phyloP scores from a whole-genome alignment of 2,329 filamentous ascomycete genomes.

The Talaromyces sp. region DNA sequence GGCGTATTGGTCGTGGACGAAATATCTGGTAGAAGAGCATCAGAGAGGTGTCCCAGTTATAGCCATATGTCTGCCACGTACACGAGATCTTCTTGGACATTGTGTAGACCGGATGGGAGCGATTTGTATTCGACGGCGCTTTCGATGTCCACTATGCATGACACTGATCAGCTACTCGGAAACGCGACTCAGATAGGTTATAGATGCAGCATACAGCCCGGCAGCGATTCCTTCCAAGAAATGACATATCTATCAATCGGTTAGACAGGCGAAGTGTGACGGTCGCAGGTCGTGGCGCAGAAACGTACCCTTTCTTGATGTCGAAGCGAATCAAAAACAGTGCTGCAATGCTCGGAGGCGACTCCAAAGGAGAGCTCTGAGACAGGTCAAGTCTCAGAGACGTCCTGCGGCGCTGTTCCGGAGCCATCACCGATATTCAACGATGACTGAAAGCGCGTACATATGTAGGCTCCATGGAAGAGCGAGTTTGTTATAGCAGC shows the following conservation, averaged over 20 bases:
- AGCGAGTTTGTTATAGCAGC: background rate
- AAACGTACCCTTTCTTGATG: constrained; percentile 72
- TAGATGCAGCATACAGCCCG: constrained; percentile 50
- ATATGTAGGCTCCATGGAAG: constrained; percentile 17
- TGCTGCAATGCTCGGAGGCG: constrained; percentile 57
- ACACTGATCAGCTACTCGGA: constrained; percentile 13
- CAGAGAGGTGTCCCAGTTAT: background rate
- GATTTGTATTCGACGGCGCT: constrained; percentile 94
- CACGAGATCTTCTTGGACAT: constrained; percentile 75
- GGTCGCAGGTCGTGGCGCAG: background rate
- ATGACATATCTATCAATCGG: constrained; percentile 60
- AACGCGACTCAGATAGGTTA: background rate
- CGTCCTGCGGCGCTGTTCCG: constrained; percentile 23
- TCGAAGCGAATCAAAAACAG: constrained; percentile 89
- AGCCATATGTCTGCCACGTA: constrained; percentile 23
- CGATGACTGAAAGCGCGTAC: constrained; percentile 6
- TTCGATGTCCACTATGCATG: constrained; percentile 55
- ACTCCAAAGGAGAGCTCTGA: constrained; percentile 24
- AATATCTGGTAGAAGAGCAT: constrained; percentile 64
- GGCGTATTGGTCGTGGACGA: constrained; percentile 76
- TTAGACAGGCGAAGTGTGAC: background rate
- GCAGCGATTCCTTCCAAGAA: constrained; percentile 71
- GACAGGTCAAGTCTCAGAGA: constrained; percentile 29
- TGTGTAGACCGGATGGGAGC: constrained; percentile 85
- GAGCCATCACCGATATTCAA: constrained; percentile 20